Conservation (phyloP, 345 rosid genomes). For the Citrus cavaleriei region DNA sequence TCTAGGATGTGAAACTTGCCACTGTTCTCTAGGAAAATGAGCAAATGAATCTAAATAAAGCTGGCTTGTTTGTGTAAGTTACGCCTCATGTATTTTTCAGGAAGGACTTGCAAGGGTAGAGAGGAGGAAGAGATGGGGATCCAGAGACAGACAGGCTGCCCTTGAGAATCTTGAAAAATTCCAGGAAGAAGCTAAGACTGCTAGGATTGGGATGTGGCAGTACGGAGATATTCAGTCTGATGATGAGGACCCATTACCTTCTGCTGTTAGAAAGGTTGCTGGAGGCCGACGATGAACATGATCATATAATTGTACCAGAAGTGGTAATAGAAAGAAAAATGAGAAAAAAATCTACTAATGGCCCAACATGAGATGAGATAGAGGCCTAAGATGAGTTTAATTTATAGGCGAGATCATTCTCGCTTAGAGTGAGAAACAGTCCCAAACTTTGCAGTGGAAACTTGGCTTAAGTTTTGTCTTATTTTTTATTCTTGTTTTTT, state of each 20-base stretch:
- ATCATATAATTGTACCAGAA: neutral
- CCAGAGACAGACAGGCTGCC: slow-evolving; percentile 57
- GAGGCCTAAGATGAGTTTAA: slow-evolving; percentile 17
- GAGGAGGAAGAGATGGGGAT: slow-evolving; percentile 77
- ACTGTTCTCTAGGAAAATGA: neutral
- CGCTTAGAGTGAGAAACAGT: neutral
- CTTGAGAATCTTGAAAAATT: slow-evolving; percentile 70
- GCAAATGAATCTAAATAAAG: neutral
- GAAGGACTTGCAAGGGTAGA: slow-evolving; percentile 94
- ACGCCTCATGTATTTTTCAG: slow-evolving; percentile 33
- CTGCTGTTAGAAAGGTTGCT: slow-evolving; percentile 47
- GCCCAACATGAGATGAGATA: slow-evolving; percentile 3
- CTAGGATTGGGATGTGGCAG: slow-evolving; percentile 79
- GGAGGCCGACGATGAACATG: slow-evolving; percentile 63
- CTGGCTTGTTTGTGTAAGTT: no score
- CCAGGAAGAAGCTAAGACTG: slow-evolving; percentile 76
- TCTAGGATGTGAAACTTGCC: neutral
- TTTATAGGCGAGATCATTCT: slow-evolving; percentile 7
- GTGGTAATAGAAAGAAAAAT: slow-evolving; percentile 17
- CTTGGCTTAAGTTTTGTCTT: slow-evolving; percentile 12
- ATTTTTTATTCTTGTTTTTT: neutral
- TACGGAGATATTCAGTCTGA: slow-evolving; percentile 93
- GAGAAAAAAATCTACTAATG: slow-evolving; percentile 12
- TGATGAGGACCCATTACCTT: slow-evolving; percentile 74
- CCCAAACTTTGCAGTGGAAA: neutral